These are phyloP conservation scores for Diaporthe citri DNA, from an alignment of 2,329 filamentous ascomycete species.

Conservation along the genomic window DNA sequence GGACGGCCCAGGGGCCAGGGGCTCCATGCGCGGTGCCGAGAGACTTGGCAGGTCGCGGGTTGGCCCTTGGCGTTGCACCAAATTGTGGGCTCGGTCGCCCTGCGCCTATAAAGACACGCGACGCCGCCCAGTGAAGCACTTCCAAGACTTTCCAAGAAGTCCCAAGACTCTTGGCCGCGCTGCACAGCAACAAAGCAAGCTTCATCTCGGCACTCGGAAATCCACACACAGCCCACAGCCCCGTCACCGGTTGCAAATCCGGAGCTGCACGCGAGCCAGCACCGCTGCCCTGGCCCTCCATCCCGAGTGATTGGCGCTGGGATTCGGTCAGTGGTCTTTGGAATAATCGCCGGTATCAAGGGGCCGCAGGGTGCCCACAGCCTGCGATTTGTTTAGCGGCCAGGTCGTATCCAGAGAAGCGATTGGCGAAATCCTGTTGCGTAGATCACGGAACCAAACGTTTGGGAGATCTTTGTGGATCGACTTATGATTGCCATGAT, in stretches of 20 bases:
- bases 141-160: conserved; percentile 13
- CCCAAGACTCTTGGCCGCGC: conserved; percentile 28
- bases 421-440: conserved; percentile 31
- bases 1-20: conserved; percentile 9
- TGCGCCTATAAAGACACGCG: conserved; percentile 27
- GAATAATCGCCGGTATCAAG: not conserved
- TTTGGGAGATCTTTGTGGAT: conserved; percentile 29
- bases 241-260: conserved; percentile 17
- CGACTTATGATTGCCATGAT: conserved; percentile 20
- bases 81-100: conserved; percentile 11
- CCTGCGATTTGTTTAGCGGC: conserved; percentile 6
- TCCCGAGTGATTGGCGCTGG: conserved; percentile 22
- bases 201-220: conserved; percentile 22
- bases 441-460: conserved; percentile 25
- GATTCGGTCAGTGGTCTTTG: conserved; percentile 9
- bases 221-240: conserved; percentile 1
- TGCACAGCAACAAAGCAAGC: conserved; percentile 13
- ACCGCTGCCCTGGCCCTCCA: not conserved
- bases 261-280: conserved; percentile 11
- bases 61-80: conserved; percentile 18
- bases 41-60: conserved; percentile 27
- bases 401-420: conserved; percentile 2
- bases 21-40: conserved; percentile 17
- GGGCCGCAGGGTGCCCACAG: not conserved
- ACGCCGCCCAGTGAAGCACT: conserved; percentile 28